Base-by-base conservation (phyloP, 2,329 filamentous ascomycete species). In the Camillea tinctor region DNA sequence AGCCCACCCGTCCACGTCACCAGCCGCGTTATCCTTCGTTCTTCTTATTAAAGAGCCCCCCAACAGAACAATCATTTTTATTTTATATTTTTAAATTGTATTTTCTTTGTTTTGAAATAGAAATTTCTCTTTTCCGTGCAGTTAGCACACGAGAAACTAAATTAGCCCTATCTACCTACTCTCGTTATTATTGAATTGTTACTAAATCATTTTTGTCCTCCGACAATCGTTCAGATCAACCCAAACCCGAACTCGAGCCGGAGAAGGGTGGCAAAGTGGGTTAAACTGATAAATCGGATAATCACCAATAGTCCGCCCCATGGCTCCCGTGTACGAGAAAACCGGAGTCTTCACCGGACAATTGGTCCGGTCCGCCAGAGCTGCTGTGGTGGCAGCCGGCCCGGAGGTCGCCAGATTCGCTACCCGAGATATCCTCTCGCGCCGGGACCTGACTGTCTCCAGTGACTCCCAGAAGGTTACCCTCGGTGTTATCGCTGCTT, bases 381-480 rank as follows among this genome's bases (percentile, higher is more conserved):
- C 69, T 21, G 68, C 68, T 52, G 63, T 65, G 8, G 63, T 69
- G 9, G 66, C 66, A 40, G 68, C 65, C 65, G 69, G 66, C 50
- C 67, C 67, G 53, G 68, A 65, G 30, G 64, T 68, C 30, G 69
- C 67, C 20, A 65, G 62, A 55, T 62, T 70, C 24, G 64, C 65
- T 44, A 54, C 59, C 60, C 66, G 68, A 53, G 57, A 72, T 64
- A 58, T 68, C 20, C 73, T 87, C 52, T 64, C 76, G 20, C 78
- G 77, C 59, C 84, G 88, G 58, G 80, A 81, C 56, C 77, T 91
- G 11, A 69, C 77, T 59, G 79, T 79, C 23, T 85, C 88, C 50
- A 89, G 86, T 65, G 83, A 86, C 69, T 89, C 89, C 1, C 90
- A 93, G 69, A 81, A 81, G 56, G 82, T 92, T 9, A 92, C 90